Percentiles rank a stretch among this genome's conserved stretches.
Evolutionary conservation across 1,139 yeast genomes (phyloP).

Genomic region (Yamadazyma atlantica): DNA sequence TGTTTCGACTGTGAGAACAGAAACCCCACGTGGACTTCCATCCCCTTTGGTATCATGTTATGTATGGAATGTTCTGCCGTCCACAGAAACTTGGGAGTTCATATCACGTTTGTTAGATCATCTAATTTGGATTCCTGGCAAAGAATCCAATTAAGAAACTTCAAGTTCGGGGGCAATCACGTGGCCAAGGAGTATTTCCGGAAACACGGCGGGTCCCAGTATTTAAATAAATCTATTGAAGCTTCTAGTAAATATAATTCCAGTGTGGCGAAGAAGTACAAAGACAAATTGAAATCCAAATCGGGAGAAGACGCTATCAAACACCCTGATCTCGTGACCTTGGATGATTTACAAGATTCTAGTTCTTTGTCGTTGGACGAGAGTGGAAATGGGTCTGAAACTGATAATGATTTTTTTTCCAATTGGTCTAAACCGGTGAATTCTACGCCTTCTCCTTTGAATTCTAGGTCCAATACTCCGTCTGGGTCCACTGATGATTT

Average conservation of each 20-base stretch:
- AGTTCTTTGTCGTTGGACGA: constrained; percentile 33
- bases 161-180: constrained; percentile 91
- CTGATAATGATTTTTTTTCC: constrained; percentile 76
- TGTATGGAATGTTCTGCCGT: constrained; percentile 52
- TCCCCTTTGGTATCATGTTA: constrained; percentile 48
- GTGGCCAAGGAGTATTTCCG: constrained; percentile 78
- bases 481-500: constrained; percentile 40
- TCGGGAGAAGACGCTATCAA: constrained; percentile 64
- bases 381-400: constrained; percentile 22
- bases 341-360: constrained; percentile 53
- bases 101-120: constrained; percentile 70
- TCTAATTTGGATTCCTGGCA: constrained; percentile 92
- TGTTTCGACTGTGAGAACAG: constrained; percentile 67
- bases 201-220: constrained; percentile 82
- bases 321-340: constrained; percentile 65
- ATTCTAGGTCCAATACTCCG: constrained; percentile 52
- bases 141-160: constrained; percentile 79
- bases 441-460: constrained; percentile 50
- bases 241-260: constrained; percentile 81
- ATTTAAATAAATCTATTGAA: constrained; percentile 50
- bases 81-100: constrained; percentile 51
- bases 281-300: constrained; percentile 71
- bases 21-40: constrained; percentile 54
- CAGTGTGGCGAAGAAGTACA: constrained; percentile 73
- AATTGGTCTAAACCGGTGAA: constrained; percentile 81